Evolutionary conservation across 495 filamentous ascomycete genomes (phyloP).

Genomic region (Chaetomium tenue): DNA sequence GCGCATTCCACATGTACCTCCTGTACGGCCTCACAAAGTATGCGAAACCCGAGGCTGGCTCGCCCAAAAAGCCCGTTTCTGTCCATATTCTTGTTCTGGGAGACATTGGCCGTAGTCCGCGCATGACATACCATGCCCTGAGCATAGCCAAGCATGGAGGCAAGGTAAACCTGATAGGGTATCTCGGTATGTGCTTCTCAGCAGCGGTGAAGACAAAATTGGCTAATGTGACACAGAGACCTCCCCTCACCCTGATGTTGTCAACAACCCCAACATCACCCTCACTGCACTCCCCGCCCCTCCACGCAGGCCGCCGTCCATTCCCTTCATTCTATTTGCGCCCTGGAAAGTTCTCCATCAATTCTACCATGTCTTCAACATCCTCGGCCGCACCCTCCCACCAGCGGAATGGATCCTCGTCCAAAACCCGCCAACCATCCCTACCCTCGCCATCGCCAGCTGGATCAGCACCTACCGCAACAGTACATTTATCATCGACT

Average conservation of each 20-base stretch:
- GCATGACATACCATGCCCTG: slow-evolving; percentile 98
- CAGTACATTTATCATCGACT: slow-evolving; percentile 85
- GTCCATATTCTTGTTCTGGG: slow-evolving; percentile 93
- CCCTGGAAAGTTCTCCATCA: slow-evolving; percentile 89
- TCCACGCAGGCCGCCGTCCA: slow-evolving; percentile 16
- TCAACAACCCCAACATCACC: slow-evolving; percentile 60
- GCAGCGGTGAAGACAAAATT: background rate
- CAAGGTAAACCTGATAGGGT: slow-evolving; percentile 82
- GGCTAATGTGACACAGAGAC: slow-evolving; percentile 33
- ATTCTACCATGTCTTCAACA: slow-evolving; percentile 61
- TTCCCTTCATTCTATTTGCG: slow-evolving; percentile 67
- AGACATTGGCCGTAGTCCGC: slow-evolving; percentile 91
- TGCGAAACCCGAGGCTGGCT: slow-evolving; percentile 25
- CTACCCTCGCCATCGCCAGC: slow-evolving; percentile 73
- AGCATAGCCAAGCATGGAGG: slow-evolving; percentile 85
- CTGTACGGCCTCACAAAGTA: slow-evolving; percentile 25
- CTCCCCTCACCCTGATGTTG: slow-evolving; percentile 69
- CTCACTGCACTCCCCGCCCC: slow-evolving; percentile 47
- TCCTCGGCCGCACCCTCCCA: slow-evolving; percentile 69
- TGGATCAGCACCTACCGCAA: slow-evolving; percentile 74
- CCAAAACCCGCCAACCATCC: slow-evolving; percentile 95
- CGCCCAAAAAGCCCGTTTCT: slow-evolving; percentile 38
- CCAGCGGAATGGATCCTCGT: slow-evolving; percentile 80
- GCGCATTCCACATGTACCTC: slow-evolving; percentile 11
- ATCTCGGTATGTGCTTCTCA: slow-evolving; percentile 57